Conservation (phyloP, 352 stramenopile species). For the Elongisporangium undulatum region DNA sequence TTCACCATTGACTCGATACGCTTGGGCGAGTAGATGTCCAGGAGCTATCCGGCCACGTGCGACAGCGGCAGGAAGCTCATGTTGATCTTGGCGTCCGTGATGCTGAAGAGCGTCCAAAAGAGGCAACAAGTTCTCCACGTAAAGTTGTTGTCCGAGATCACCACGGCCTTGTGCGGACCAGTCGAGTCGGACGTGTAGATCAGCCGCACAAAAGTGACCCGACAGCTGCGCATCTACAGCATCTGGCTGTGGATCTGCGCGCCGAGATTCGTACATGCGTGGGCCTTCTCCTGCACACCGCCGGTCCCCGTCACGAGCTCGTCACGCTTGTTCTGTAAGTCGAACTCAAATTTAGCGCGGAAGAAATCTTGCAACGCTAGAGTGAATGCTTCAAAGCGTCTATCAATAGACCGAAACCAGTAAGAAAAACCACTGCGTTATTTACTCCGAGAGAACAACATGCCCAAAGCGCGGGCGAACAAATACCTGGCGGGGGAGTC, state of each 20-base stretch:
- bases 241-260: too few relatives aligned
- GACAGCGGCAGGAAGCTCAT: slow-evolving; percentile 70
- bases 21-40: slow-evolving; percentile 65
- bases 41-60: slow-evolving; percentile 59
- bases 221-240: slow-evolving; percentile 24
- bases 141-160: slow-evolving; percentile 52
- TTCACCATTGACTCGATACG: slow-evolving; percentile 38
- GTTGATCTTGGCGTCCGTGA: slow-evolving; percentile 29
- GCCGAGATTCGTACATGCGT: too few relatives aligned
- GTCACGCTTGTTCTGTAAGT: too few relatives aligned
- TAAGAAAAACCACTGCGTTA: background rate
- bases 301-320: too few relatives aligned
- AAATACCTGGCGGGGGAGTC: background rate
- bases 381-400: slow-evolving; percentile 13
- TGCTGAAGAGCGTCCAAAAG: too few relatives aligned
- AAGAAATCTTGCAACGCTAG: too few relatives aligned
- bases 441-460: background rate
- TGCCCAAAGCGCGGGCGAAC: background rate
- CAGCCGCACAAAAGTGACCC: slow-evolving; percentile 53
- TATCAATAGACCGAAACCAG: background rate
- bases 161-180: slow-evolving; percentile 39
- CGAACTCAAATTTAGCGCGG: too few relatives aligned
- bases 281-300: too few relatives aligned
- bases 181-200: slow-evolving; percentile 86
- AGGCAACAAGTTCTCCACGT: slow-evolving; percentile 36